These are phyloP conservation scores for Gossypium lobatum DNA, from an alignment of 441 rosid genomes.

Conservation along the genomic window DNA sequence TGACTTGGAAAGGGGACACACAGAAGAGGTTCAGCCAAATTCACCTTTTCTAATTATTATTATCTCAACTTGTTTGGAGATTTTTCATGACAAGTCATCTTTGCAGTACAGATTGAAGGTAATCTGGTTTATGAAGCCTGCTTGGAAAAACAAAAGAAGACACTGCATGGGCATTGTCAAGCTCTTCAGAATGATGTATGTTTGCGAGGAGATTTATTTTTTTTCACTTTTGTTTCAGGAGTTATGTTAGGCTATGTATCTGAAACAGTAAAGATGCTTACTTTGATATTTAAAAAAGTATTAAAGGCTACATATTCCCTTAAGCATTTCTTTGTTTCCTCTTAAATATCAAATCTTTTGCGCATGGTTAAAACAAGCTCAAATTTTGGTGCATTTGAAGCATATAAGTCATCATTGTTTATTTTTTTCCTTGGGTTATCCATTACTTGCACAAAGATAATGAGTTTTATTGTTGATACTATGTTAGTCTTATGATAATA, in stretches of 20 bases:
- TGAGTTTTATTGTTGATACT: neutral
- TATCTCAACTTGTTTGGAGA: conserved; percentile 9
- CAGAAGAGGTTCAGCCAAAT: conserved; percentile 55
- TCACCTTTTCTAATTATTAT: conserved; percentile 14
- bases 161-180: conserved; percentile 55
- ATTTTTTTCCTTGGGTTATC: neutral
- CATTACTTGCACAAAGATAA: neutral
- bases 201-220: neutral
- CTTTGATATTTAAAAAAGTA: too few relatives aligned
- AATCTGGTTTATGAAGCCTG: conserved; percentile 53
- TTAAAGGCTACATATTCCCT: neutral
- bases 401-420: neutral
- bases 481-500: neutral
- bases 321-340: neutral
- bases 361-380: neutral
- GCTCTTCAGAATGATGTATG: conserved; percentile 83
- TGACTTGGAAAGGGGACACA: conserved; percentile 55
- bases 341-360: neutral
- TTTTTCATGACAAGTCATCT: conserved; percentile 10
- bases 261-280: conserved; percentile 6
- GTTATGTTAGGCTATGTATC: neutral
- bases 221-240: conserved; percentile 6
- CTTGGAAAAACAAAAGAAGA: conserved; percentile 59
- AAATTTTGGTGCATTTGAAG: neutral
- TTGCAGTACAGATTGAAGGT: conserved; percentile 46